A percentile compares a stretch with the other conserved stretches of the same genome.
Conservation (phyloP, 208 protist genomes). For the Acanthamoeba healyi region DNA sequence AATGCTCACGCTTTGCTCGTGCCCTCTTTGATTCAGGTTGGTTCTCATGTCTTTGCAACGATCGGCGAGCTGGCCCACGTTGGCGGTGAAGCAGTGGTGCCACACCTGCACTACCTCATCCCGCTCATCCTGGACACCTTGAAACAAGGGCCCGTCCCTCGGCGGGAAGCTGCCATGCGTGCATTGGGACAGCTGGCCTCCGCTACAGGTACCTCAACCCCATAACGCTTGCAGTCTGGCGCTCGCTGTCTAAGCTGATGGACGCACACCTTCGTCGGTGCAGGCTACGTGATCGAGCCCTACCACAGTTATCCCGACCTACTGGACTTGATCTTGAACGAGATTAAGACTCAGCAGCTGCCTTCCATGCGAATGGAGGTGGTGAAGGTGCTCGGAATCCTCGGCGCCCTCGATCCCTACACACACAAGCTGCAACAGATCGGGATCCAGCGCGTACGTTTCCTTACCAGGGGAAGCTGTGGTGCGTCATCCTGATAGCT, state of each 20-base stretch:
- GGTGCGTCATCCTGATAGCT: no score
- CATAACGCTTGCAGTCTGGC: no score
- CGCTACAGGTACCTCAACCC: conserved; percentile 77
- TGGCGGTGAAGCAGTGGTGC: conserved; percentile 85
- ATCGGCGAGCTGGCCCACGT: conserved; percentile 90
- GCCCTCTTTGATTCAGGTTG: conserved; percentile 83
- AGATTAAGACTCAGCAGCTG: conserved; percentile 88
- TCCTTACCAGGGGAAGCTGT: no score
- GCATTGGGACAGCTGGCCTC: conserved; percentile 87
- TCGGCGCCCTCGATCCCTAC: conserved; percentile 95
- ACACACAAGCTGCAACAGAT: conserved; percentile 82
- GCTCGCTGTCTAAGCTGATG: no score
- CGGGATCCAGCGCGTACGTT: neutral
- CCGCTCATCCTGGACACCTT: conserved; percentile 91
- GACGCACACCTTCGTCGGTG: no score
- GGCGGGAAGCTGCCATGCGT: conserved; percentile 86
- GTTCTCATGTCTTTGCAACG: conserved; percentile 86
- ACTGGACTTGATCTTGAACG: conserved; percentile 88
- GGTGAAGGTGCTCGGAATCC: conserved; percentile 93
- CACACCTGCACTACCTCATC: conserved; percentile 89
- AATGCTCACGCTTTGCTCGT: no score
- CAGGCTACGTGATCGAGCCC: conserved; percentile 89
- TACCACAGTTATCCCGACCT: conserved; percentile 90
- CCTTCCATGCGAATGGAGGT: conserved; percentile 88
- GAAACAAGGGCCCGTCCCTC: conserved; percentile 85